Percentiles rank a stretch among this genome's conserved stretches.
These are phyloP conservation scores for Magnusiomyces ingens DNA, from an alignment of 1,139 yeast species.

Conservation along the genomic window DNA sequence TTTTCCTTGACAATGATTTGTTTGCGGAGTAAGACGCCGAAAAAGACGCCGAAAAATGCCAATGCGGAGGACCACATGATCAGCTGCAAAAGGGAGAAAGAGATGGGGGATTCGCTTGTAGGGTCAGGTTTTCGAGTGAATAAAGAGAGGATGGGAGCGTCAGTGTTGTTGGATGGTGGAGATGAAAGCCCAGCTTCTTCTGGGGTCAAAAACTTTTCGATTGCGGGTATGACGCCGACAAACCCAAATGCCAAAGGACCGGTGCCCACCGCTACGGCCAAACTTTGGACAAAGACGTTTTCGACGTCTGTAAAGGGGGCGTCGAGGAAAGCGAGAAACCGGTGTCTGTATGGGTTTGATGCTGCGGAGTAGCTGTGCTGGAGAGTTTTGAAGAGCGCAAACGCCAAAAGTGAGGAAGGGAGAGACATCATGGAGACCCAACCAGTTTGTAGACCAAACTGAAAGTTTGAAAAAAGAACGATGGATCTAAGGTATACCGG, in stretches of 20 bases:
- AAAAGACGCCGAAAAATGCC: constrained; percentile 91
- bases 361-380: constrained; percentile 23
- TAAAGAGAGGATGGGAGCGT: not conserved
- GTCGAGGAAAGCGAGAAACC: constrained; percentile 32
- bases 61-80: constrained; percentile 78
- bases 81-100: constrained; percentile 41
- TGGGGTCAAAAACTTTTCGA: constrained; percentile 73
- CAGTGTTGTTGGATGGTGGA: constrained; percentile 7
- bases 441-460: constrained; percentile 94
- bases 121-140: not conserved
- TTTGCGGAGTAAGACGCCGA: constrained; percentile 80
- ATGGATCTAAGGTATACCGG: constrained; percentile 42
- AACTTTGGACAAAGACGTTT: constrained; percentile 84
- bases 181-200: constrained; percentile 60
- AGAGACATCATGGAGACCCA: constrained; percentile 99
- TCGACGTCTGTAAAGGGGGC: constrained; percentile 76
- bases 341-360: not conserved
- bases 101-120: constrained; percentile 31
- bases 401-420: constrained; percentile 86
- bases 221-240: constrained; percentile 95
- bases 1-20: constrained; percentile 83
- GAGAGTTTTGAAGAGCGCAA: constrained; percentile 59
- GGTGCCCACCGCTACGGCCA: constrained; percentile 95
- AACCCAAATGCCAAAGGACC: constrained; percentile 94
- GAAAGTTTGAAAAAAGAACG: constrained; percentile 82